Evolutionary conservation across 768 basidiomycete species (phyloP).

Genomic region (Tylopilus subfusipes): DNA sequence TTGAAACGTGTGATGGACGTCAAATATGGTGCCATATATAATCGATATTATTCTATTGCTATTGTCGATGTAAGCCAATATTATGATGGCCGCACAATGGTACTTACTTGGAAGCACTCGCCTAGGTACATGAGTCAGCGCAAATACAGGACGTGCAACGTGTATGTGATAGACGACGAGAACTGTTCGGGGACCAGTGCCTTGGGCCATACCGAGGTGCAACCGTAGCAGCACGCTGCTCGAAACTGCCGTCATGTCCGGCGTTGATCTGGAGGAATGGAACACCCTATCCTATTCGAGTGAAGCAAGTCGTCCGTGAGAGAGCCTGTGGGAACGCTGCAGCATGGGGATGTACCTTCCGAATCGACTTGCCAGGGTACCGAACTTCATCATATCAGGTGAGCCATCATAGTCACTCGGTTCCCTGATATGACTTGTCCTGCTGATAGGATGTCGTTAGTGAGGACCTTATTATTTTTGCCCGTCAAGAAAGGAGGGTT

Average conservation of each 20-base stretch:
- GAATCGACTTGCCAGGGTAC: background rate
- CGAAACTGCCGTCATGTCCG: background rate
- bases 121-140: background rate
- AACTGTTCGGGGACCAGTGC: background rate
- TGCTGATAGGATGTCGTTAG: conserved; percentile 4
- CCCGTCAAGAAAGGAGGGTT: conserved; percentile 14
- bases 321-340: background rate
- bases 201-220: conserved; percentile 4
- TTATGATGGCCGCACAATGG: background rate
- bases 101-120: background rate
- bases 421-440: conserved; percentile 9
- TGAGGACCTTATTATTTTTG: background rate
- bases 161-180: background rate
- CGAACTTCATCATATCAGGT: background rate
- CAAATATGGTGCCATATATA: background rate
- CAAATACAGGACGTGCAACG: background rate
- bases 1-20: conserved; percentile 12
- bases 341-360: background rate
- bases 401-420: background rate
- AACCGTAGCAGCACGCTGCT: background rate
- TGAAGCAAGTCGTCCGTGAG: background rate
- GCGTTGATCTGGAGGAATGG: conserved; percentile 8
- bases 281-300: background rate
- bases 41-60: background rate
- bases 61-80: background rate